Evolutionary conservation across 805 yeast species (phyloP).

Genomic region (Candida dendrica): DNA sequence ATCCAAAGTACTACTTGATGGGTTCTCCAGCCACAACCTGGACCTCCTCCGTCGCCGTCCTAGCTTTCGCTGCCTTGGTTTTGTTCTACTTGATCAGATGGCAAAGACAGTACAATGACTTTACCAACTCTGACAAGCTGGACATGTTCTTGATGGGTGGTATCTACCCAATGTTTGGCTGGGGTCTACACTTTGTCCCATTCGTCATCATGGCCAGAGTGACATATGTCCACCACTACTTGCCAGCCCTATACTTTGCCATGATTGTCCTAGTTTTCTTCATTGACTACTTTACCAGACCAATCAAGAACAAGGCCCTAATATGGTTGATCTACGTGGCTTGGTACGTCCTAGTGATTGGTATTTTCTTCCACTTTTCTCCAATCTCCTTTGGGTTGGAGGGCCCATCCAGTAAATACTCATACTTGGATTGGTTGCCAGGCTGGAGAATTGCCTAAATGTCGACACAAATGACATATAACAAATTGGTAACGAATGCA

Average conservation of each 20-base stretch:
- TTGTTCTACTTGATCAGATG: constrained; percentile 42
- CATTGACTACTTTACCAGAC: constrained; percentile 34
- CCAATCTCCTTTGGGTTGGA: constrained; percentile 64
- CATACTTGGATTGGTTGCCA: constrained; percentile 40
- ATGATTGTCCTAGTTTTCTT: constrained; percentile 47
- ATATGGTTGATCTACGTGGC: constrained; percentile 29
- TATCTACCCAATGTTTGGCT: constrained; percentile 70
- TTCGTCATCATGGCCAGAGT: constrained; percentile 91
- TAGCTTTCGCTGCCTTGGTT: constrained; percentile 41
- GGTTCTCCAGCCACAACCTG: constrained; percentile 79
- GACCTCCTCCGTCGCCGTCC: constrained; percentile 57
- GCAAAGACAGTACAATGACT: constrained; percentile 73
- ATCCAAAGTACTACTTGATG: constrained; percentile 55
- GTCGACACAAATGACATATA: neutral
- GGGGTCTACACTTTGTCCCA: constrained; percentile 85
- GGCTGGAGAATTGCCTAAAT: constrained; percentile 35
- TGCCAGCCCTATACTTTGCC: constrained; percentile 91
- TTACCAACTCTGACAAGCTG: constrained; percentile 38
- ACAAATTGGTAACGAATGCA: too few species aligned
- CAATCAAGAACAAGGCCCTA: constrained; percentile 18
- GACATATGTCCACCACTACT: constrained; percentile 86
- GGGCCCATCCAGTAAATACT: constrained; percentile 33
- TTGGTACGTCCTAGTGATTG: constrained; percentile 37
- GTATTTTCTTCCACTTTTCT: constrained; percentile 52
- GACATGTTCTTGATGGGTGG: constrained; percentile 63